These are phyloP conservation scores for Oryza brachyantha DNA, from an alignment of 176 grass and related monocot species.

Conservation along the genomic window DNA sequence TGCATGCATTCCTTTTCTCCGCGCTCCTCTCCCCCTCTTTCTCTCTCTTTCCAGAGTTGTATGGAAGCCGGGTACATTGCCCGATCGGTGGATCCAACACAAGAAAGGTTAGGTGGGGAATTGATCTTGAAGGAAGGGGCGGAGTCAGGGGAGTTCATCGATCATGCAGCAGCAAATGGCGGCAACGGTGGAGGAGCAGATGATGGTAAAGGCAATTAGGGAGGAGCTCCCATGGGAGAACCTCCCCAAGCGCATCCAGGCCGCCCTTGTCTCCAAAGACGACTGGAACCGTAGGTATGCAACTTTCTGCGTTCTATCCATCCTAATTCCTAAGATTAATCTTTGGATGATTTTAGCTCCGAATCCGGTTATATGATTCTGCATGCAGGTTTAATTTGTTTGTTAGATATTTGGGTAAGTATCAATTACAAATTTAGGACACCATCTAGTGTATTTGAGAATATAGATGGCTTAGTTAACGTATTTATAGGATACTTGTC, in stretches of 20 bases:
- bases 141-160: background rate
- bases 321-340: background rate
- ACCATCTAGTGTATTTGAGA: background rate
- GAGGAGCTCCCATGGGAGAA: slow-evolving; percentile 75
- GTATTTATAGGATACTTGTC: background rate
- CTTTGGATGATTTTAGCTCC: background rate
- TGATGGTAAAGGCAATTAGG: slow-evolving; percentile 78
- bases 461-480: background rate
- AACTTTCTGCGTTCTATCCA: background rate
- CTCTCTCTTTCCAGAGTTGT: background rate
- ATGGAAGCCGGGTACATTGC: background rate
- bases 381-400: background rate
- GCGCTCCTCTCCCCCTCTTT: background rate
- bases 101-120: background rate
- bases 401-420: background rate
- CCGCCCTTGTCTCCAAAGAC: slow-evolving; percentile 55
- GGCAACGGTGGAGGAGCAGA: slow-evolving; percentile 78
- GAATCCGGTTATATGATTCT: too few species aligned
- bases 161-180: slow-evolving; percentile 53
- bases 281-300: slow-evolving; percentile 75
- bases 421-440: background rate
- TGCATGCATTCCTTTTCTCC: too few species aligned
- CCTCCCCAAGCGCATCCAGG: slow-evolving; percentile 79
- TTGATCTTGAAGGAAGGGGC: background rate
- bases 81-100: background rate